Evolutionary conservation across 495 filamentous ascomycete genomes (phyloP).

Genomic region (Friedmanniomyces simplex): DNA sequence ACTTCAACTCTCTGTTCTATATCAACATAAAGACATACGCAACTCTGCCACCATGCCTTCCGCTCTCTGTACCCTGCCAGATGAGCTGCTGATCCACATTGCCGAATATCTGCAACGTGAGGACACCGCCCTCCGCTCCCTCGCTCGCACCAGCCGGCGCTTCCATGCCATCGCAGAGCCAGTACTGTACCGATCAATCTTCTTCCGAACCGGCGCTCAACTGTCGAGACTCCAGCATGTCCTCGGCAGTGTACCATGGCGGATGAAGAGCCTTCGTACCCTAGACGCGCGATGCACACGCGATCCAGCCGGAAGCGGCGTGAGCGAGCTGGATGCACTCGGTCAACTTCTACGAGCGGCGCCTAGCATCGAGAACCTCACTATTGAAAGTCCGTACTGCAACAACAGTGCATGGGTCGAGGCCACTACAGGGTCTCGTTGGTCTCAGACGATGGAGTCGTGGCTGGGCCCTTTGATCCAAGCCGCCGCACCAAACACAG

Average conservation of each 20-base stretch:
- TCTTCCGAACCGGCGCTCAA: not conserved
- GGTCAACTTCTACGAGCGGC: not conserved
- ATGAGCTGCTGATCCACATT: not conserved
- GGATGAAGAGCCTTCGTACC: not conserved
- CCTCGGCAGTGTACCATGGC: not conserved
- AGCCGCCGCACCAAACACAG: not conserved
- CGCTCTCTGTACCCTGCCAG: not conserved
- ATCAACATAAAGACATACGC: too few species aligned
- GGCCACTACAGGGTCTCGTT: not conserved
- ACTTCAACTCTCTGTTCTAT: too few species aligned
- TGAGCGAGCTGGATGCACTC: not conserved
- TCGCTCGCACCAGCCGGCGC: not conserved
- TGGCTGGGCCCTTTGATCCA: not conserved
- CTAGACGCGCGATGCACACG: not conserved
- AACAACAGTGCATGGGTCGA: not conserved
- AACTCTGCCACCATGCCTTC: not conserved
- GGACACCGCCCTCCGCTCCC: not conserved
- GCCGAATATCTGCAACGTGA: not conserved
- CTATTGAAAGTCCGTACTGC: slow-evolving; percentile 6
- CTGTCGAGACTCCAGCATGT: not conserved
- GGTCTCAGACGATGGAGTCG: not conserved
- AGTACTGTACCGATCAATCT: not conserved
- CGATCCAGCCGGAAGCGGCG: not conserved
- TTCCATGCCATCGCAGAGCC: not conserved
- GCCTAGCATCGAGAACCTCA: not conserved